Evolutionary conservation across 2,329 filamentous ascomycete genomes (phyloP).

Genomic region (Claviceps sorghi): DNA sequence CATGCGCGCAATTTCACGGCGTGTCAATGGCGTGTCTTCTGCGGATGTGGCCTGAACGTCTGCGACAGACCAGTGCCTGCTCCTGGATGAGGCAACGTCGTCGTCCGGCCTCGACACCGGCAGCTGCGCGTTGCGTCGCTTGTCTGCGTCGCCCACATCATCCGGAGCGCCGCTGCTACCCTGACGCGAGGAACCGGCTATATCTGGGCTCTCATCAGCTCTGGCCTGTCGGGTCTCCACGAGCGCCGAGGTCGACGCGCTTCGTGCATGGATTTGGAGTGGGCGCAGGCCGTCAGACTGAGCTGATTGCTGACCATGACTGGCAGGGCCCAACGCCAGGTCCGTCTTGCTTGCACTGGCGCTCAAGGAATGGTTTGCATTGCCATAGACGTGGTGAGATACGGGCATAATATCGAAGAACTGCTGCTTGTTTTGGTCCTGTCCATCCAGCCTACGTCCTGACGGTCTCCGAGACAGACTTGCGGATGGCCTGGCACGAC

Average conservation of each 20-base stretch:
- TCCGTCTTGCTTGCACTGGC: slow-evolving; percentile 8
- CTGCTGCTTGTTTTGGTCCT: slow-evolving; percentile 24
- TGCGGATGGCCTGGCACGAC: slow-evolving; percentile 22
- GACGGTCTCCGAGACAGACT: slow-evolving; percentile 22
- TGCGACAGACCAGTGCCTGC: slow-evolving; percentile 38
- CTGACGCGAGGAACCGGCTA: neutral
- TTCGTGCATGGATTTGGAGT: slow-evolving; percentile 32
- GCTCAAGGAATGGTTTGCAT: slow-evolving; percentile 10
- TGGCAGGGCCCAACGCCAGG: slow-evolving; percentile 4
- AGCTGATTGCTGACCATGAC: slow-evolving; percentile 24
- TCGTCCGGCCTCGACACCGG: slow-evolving; percentile 14
- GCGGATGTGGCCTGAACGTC: slow-evolving; percentile 22
- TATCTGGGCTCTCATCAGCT: neutral
- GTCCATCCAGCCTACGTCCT: slow-evolving; percentile 16
- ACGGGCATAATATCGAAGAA: slow-evolving; percentile 39
- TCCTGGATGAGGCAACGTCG: slow-evolving; percentile 11
- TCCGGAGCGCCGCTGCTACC: slow-evolving; percentile 11
- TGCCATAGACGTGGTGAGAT: slow-evolving; percentile 25
- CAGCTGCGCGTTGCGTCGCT: slow-evolving; percentile 20
- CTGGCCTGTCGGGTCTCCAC: slow-evolving; percentile 10
- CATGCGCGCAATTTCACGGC: slow-evolving; percentile 67
- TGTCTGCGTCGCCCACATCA: slow-evolving; percentile 19
- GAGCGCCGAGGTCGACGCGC: slow-evolving; percentile 23
- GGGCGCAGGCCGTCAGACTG: slow-evolving; percentile 35
- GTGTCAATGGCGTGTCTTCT: slow-evolving; percentile 31